phyloP scores from a whole-genome alignment of 2,329 filamentous ascomycete species.

The Elsinoe batatas region DNA sequence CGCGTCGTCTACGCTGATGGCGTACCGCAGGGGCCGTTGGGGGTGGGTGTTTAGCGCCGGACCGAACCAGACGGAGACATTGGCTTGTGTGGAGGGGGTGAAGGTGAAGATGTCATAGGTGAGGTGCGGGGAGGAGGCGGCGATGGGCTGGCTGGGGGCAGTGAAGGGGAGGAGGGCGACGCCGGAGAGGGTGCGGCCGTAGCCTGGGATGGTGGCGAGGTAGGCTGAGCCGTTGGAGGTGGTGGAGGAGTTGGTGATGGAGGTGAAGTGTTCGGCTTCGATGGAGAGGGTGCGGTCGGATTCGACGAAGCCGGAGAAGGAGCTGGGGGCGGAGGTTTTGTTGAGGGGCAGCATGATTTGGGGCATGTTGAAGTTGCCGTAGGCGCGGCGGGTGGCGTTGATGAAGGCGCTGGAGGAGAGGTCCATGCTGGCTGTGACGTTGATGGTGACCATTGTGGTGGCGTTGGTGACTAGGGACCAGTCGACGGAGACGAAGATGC shows the following conservation, averaged over 20 bases:
- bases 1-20: slow-evolving; percentile 27
- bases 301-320: slow-evolving; percentile 55
- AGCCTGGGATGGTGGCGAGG: slow-evolving; percentile 45
- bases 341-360: slow-evolving; percentile 47
- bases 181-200: slow-evolving; percentile 50
- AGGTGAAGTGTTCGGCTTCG: slow-evolving; percentile 27
- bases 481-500: slow-evolving; percentile 48
- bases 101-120: slow-evolving; percentile 55
- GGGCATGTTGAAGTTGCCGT: slow-evolving; percentile 31
- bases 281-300: slow-evolving; percentile 39
- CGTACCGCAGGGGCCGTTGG: slow-evolving; percentile 28
- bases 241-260: slow-evolving; percentile 16
- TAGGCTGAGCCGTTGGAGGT: slow-evolving; percentile 25
- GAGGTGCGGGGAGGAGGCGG: slow-evolving; percentile 42
- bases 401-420: slow-evolving; percentile 1
- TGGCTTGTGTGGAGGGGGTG: slow-evolving; percentile 37
- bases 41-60: slow-evolving; percentile 24
- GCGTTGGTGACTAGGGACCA: slow-evolving; percentile 31
- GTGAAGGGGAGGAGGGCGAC: slow-evolving; percentile 47
- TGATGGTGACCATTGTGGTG: slow-evolving; percentile 28
- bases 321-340: slow-evolving; percentile 38
- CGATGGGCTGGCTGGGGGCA: slow-evolving; percentile 40
- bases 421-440: slow-evolving; percentile 40
- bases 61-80: slow-evolving; percentile 22
- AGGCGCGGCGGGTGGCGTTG: slow-evolving; percentile 19